phyloP scores from a whole-genome alignment of 2,329 filamentous ascomycete genomes.

The Colletotrichum abscissum region DNA sequence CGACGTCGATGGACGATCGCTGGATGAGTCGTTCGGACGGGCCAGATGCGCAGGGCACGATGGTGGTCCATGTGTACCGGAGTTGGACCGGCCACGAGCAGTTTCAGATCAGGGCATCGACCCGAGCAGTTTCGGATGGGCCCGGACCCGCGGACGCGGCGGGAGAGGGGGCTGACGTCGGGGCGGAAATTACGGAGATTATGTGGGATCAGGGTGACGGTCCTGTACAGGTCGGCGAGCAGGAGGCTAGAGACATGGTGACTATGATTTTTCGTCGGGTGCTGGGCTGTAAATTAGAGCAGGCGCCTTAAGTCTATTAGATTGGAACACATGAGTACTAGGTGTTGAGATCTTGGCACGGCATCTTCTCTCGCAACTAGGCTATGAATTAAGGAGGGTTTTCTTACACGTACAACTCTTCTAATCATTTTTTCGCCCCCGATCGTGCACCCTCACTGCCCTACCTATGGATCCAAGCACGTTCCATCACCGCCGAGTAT shows the following conservation, averaged over 20 bases:
- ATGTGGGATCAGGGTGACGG: conserved; percentile 2
- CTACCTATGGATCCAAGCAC: too few species aligned
- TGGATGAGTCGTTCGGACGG: conserved; percentile 23
- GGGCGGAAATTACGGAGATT: conserved; percentile 6
- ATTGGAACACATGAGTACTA: too few species aligned
- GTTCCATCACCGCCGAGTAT: too few species aligned
- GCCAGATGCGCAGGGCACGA: background rate
- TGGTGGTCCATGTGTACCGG: conserved; percentile 2
- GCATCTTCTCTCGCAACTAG: too few species aligned
- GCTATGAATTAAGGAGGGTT: too few species aligned
- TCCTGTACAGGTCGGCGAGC: background rate
- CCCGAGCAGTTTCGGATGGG: background rate
- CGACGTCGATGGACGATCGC: conserved; percentile 23
- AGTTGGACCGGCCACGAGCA: conserved; percentile 21
- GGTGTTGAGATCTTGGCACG: too few species aligned
- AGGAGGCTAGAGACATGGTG: background rate
- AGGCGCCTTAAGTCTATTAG: too few species aligned
- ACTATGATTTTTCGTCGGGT: too few species aligned
- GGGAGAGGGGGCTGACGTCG: background rate
- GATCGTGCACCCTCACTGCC: too few species aligned
- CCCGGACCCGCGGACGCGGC: background rate
- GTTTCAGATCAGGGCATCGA: conserved; percentile 8
- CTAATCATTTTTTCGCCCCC: too few species aligned
- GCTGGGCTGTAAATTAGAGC: too few species aligned
- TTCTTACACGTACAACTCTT: too few species aligned